These are phyloP conservation scores for Euphorbia pulcherrima DNA, from an alignment of 345 rosid genomes.

Conservation along the genomic window DNA sequence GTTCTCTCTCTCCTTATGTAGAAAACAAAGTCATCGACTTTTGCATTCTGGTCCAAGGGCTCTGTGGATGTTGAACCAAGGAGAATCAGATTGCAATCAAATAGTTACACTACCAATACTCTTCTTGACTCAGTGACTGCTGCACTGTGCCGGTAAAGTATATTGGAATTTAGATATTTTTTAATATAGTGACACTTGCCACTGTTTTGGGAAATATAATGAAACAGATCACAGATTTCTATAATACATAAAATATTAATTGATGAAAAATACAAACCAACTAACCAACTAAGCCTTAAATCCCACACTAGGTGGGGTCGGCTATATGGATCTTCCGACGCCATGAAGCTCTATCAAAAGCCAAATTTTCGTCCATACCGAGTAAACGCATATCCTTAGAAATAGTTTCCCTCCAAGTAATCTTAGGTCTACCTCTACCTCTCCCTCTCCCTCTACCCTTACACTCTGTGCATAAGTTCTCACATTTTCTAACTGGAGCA, in stretches of 20 bases:
- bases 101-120: slow-evolving; percentile 77
- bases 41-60: slow-evolving; percentile 97
- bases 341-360: no score
- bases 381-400: no score
- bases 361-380: no score
- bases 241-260: not conserved
- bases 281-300: no score
- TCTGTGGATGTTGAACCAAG: slow-evolving; percentile 86
- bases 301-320: no score
- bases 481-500: no score
- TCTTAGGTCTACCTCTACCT: no score
- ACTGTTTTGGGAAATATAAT: not conserved
- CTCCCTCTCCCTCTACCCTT: no score
- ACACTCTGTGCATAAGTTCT: no score
- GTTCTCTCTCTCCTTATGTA: slow-evolving; percentile 21
- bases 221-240: not conserved
- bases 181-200: not conserved
- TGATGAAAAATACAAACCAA: no score
- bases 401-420: no score
- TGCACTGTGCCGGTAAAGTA: slow-evolving; percentile 81
- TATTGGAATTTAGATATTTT: not conserved
- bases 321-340: no score
- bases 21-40: slow-evolving; percentile 73
- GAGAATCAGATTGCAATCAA: slow-evolving; percentile 93
- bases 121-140: slow-evolving; percentile 93